Conservation (phyloP, 2,329 filamentous ascomycete species). For the Rhexocercosporidium sp. region DNA sequence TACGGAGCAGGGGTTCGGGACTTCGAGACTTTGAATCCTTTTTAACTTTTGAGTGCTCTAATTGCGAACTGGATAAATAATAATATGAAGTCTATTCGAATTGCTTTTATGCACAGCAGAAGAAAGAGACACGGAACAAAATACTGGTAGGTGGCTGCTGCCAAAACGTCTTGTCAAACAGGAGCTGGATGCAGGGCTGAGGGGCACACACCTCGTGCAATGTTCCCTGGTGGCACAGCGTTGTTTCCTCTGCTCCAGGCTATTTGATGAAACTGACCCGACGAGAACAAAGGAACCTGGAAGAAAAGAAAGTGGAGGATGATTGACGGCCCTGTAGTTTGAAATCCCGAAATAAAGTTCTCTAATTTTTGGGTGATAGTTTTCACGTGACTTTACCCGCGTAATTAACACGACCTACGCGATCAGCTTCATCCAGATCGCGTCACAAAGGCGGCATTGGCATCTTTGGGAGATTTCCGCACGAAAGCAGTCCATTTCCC, state of each 20-base stretch:
- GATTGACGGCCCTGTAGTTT: neutral
- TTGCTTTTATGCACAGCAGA: neutral
- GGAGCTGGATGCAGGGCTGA: conserved; percentile 2
- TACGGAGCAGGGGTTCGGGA: neutral
- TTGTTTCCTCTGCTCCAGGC: neutral
- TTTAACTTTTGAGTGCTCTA: neutral
- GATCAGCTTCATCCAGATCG: neutral
- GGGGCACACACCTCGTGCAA: neutral
- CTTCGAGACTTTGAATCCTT: neutral
- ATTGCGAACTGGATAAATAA: neutral
- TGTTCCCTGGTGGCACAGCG: neutral
- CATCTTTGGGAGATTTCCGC: neutral
- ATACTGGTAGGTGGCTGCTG: neutral
- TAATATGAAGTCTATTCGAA: neutral
- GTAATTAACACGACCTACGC: conserved; percentile 1
- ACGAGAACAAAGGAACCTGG: neutral
- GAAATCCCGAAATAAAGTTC: neutral
- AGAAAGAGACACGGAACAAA: neutral
- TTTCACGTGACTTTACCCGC: neutral
- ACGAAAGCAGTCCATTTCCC: neutral
- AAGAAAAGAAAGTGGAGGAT: neutral
- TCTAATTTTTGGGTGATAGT: neutral
- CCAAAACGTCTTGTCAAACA: conserved; percentile 19
- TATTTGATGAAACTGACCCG: conserved; percentile 8
- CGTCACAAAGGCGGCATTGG: neutral